A percentile compares a stretch with the other conserved stretches of the same genome.
phyloP scores from a whole-genome alignment of 1,284 basidiomycete species.

The Stygiomarasmius scandens region DNA sequence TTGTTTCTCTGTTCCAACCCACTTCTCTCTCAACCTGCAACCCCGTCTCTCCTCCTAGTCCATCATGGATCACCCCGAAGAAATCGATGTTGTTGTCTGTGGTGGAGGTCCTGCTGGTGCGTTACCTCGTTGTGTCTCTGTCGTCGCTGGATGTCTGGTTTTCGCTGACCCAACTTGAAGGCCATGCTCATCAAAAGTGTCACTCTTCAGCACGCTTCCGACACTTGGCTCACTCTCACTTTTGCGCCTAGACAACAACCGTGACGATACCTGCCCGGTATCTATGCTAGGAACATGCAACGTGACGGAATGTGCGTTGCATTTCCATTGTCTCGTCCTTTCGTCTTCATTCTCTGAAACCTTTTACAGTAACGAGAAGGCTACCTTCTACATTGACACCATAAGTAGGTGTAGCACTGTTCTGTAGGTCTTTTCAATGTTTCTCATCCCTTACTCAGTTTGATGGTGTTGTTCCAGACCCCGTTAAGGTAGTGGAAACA shows the following conservation, averaged over 20 bases:
- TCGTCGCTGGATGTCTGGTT: conserved; percentile 68
- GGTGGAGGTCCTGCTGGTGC: conserved; percentile 66
- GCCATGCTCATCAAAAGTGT: conserved; percentile 71
- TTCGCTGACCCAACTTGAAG: conserved; percentile 73
- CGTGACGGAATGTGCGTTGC: conserved; percentile 64
- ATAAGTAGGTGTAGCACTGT: conserved; percentile 65
- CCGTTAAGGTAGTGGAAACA: conserved; percentile 50
- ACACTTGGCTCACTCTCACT: background rate
- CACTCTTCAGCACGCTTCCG: background rate
- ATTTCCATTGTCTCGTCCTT: background rate
- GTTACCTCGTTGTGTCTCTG: conserved; percentile 25
- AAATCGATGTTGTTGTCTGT: conserved; percentile 73
- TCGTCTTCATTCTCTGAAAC: background rate
- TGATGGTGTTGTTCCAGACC: background rate
- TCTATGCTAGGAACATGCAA: conserved; percentile 72
- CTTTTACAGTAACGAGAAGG: conserved; percentile 64
- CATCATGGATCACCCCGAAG: conserved; percentile 59
- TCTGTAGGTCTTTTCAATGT: conserved; percentile 45
- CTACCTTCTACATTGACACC: conserved; percentile 69
- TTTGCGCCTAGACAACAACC: conserved; percentile 56
- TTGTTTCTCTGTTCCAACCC: background rate
- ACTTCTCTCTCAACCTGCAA: background rate
- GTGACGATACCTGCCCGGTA: conserved; percentile 73
- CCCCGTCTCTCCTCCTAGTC: background rate
- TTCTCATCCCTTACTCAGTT: background rate